Evolutionary conservation across 2,329 filamentous ascomycete species (phyloP).

Genomic region (Gaeumannomyces tritici): DNA sequence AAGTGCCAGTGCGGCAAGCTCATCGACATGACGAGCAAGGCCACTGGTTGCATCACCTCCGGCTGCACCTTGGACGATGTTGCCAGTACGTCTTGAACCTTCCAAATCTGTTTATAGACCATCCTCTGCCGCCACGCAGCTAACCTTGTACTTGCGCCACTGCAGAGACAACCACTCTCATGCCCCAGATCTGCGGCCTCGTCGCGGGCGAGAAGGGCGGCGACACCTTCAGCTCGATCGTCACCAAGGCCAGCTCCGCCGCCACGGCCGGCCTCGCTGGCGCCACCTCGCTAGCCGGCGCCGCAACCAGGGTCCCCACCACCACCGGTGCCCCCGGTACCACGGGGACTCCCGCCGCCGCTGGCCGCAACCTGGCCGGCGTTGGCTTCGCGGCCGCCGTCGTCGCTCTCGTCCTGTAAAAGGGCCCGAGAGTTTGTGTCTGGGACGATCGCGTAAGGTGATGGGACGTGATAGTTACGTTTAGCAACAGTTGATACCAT

Average conservation of each 20-base stretch:
- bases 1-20: slow-evolving; percentile 39
- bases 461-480: not conserved
- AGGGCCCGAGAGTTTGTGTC: not conserved
- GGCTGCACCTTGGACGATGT: slow-evolving; percentile 19
- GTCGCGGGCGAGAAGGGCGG: not conserved
- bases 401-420: not conserved
- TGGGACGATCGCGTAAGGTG: not conserved
- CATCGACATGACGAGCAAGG: slow-evolving; percentile 17
- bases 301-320: not conserved
- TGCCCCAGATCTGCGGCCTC: not conserved
- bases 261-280: not conserved
- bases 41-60: slow-evolving; percentile 20
- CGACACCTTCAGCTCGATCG: not conserved
- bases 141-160: not conserved
- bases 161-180: not conserved
- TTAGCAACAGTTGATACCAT: not conserved
- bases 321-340: not conserved
- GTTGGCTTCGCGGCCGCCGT: slow-evolving; percentile 1
- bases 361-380: not conserved
- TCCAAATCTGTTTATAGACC: slow-evolving; percentile 17
- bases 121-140: not conserved
- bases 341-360: not conserved
- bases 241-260: not conserved
- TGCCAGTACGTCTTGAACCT: slow-evolving; percentile 18
- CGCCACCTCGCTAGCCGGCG: not conserved